These are phyloP conservation scores for Acacia melanoxylon DNA, from an alignment of 306 rosid species.

Conservation along the genomic window DNA sequence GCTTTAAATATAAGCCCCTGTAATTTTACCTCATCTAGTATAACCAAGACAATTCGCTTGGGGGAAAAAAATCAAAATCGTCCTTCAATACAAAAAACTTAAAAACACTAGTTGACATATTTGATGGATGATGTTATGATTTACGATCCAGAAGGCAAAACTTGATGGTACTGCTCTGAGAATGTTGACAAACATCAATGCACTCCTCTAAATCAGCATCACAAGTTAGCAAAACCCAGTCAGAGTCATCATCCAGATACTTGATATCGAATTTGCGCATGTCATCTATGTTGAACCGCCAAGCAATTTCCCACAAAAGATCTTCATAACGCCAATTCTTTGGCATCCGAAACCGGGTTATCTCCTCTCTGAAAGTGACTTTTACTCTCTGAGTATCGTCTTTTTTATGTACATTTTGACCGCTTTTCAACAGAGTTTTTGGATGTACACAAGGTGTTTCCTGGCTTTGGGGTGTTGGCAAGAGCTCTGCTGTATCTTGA, in stretches of 20 bases:
- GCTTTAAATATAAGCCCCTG: neutral
- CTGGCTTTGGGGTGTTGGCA: conserved; percentile 69
- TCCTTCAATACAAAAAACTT: conserved; percentile 29
- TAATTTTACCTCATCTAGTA: conserved; percentile 13
- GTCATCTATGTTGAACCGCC: conserved; percentile 62
- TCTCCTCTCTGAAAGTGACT: conserved; percentile 75
- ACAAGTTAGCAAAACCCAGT: conserved; percentile 89
- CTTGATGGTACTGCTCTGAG: conserved; percentile 59
- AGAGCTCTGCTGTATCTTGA: conserved; percentile 35
- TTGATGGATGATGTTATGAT: conserved; percentile 32
- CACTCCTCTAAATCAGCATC: conserved; percentile 94
- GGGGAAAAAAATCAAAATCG: neutral
- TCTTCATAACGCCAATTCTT: conserved; percentile 49
- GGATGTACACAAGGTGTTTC: conserved; percentile 52
- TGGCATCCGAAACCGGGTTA: conserved; percentile 70
- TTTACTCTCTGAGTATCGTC: conserved; percentile 57
- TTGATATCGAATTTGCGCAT: conserved; percentile 63
- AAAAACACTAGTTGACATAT: conserved; percentile 27
- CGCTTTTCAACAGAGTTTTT: conserved; percentile 28
- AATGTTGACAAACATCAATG: conserved; percentile 69
- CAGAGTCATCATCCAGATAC: conserved; percentile 91
- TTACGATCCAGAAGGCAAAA: conserved; percentile 49
- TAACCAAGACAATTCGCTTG: neutral
- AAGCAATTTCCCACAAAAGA: conserved; percentile 63
- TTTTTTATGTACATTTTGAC: conserved; percentile 21